A percentile compares a stretch with the other conserved stretches of the same genome.
These are phyloP conservation scores for Pseudotsuga menziesii DNA, from an alignment of 75 land plant genomes.

Conservation along the genomic window DNA sequence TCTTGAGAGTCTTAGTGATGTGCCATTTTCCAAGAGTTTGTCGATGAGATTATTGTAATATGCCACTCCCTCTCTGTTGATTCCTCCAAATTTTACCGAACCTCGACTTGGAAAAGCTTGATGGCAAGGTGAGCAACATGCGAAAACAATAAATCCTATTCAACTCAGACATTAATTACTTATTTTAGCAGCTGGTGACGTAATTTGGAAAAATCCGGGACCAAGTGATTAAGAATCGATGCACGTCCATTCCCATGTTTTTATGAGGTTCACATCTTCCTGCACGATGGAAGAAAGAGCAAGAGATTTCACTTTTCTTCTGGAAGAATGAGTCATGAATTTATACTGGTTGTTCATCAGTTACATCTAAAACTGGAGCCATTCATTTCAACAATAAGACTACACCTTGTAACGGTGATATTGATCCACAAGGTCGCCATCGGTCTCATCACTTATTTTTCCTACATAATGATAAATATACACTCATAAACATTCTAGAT, in stretches of 20 bases:
- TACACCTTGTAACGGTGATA: conserved; percentile 29
- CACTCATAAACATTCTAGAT: too few relatives aligned
- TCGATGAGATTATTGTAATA: conserved; percentile 34
- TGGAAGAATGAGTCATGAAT: too few relatives aligned
- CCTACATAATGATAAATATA: conserved; percentile 1
- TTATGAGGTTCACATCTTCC: conserved; percentile 15
- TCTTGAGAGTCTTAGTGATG: neutral
- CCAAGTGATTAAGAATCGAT: conserved; percentile 17
- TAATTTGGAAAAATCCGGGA: conserved; percentile 13
- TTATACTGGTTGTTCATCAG: too few relatives aligned
- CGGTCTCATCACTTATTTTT: conserved; percentile 9
- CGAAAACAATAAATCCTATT: neutral
- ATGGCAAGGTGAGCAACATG: neutral
- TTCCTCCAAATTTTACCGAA: conserved; percentile 9
- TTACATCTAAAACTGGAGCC: too few relatives aligned
- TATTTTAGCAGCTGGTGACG: neutral
- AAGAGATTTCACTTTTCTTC: too few relatives aligned
- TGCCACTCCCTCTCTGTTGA: conserved; percentile 28
- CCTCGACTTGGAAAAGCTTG: neutral
- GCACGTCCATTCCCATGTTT: conserved; percentile 15
- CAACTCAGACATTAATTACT: neutral
- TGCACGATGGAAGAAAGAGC: neutral
- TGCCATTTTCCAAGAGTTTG: conserved; percentile 25
- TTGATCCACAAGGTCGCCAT: conserved; percentile 20
- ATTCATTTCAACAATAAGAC: too few relatives aligned